Evolutionary conservation across 495 filamentous ascomycete species (phyloP), one percentile per base, ranked within the genome.

Genomic region (Terfezia claveryi): DNA sequence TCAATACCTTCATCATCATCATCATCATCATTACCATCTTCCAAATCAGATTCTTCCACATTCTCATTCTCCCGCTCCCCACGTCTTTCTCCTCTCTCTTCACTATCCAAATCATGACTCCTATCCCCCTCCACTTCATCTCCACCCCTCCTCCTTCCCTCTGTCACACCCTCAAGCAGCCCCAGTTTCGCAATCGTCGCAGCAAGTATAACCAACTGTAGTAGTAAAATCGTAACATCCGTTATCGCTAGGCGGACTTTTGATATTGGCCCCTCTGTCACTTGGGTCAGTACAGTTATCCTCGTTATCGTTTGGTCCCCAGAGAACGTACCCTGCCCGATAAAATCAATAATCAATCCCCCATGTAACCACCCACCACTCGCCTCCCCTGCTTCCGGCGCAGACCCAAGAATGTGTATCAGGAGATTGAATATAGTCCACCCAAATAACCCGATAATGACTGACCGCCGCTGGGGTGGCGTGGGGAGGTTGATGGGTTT

Each of bases 271-370:
- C 62, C 62, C 53, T 64, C 59, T 64, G 49, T 32, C 27, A 32
- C 27, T 32, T 23, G 27, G 4, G 7, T 32, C 27, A 32, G 27
- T 32, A 32, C 4, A 32, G 27, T 32, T 32, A 0, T 32, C 27
- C 1, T 32, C 4, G 27, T 32, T 7, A 32, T 1, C 27, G 27
- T 32, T 32, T 4, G 27, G 27, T 7, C 27, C 14, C 8, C 41
- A 9, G 17, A 0, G 8, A 46, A 46, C 56, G 27, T 49, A 65
- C 63, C 56, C 66, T 83, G 79, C 20, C 82, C 81, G 50, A 85
- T 77, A 63, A 85, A 84, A 64, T 85, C 81, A 60, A 85, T 78
- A 56, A 82, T 70, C 23, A 85, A 57, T 0, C 81, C 80, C 8
- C 82, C 82, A 60, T 83, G 80, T 2, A 83, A 67, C 66, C 83